phyloP scores from a whole-genome alignment of 2,329 filamentous ascomycete genomes.

The Penicillium sp. region DNA sequence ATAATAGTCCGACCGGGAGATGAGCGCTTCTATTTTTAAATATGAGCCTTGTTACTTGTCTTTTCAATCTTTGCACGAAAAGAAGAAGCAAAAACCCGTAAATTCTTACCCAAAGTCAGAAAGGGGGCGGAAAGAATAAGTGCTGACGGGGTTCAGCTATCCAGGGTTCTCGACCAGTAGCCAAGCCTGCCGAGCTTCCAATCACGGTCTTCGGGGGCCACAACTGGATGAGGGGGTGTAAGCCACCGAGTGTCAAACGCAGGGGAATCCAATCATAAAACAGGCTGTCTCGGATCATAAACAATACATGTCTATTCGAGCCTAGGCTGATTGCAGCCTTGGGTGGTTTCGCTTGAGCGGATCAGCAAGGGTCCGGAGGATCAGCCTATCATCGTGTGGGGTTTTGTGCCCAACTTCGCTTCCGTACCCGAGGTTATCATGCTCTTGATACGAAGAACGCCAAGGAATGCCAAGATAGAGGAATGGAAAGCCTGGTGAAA shows the following conservation, averaged over 20 bases:
- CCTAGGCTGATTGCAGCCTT: neutral
- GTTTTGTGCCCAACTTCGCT: neutral
- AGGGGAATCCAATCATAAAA: neutral
- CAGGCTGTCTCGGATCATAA: neutral
- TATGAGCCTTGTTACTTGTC: neutral
- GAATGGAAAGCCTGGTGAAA: neutral
- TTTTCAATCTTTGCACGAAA: neutral
- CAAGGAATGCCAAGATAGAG: neutral
- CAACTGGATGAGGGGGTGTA: neutral
- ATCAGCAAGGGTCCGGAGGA: conserved; percentile 3
- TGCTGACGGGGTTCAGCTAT: neutral
- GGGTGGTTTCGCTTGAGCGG: neutral
- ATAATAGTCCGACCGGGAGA: neutral
- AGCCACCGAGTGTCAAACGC: neutral
- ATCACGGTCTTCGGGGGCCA: neutral
- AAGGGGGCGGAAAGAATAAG: neutral
- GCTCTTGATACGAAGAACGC: neutral
- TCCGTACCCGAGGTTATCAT: neutral
- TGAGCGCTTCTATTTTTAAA: neutral
- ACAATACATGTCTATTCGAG: neutral
- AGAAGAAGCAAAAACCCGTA: neutral
- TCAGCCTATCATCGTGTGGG: neutral
- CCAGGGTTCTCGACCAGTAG: neutral
- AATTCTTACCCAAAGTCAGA: neutral
- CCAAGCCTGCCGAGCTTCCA: neutral